These are phyloP conservation scores for Tylopilus cervinicoccineus DNA, from an alignment of 768 basidiomycete species.

Conservation along the genomic window DNA sequence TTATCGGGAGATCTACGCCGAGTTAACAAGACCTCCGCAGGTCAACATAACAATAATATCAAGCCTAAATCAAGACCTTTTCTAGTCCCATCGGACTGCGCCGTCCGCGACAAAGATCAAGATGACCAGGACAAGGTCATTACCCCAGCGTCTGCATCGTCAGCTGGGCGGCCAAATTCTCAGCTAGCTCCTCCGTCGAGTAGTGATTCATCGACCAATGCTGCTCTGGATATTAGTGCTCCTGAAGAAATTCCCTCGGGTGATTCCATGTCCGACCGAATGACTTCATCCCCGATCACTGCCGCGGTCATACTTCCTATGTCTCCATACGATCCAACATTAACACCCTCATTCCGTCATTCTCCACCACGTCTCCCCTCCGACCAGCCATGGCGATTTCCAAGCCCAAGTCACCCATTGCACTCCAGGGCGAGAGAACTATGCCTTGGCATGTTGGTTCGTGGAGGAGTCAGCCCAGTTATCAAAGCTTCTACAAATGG, in stretches of 20 bases:
- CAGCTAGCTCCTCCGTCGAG: constrained; percentile 16
- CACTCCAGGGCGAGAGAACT: constrained; percentile 62
- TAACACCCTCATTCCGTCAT: constrained; percentile 75
- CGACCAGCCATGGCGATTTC: constrained; percentile 79
- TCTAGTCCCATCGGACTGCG: constrained; percentile 17
- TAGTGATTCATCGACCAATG: neutral
- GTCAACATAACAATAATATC: constrained; percentile 11
- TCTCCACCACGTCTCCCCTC: constrained; percentile 71
- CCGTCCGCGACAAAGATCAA: constrained; percentile 10
- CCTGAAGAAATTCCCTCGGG: neutral
- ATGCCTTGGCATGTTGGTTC: constrained; percentile 60
- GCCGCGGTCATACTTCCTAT: constrained; percentile 41
- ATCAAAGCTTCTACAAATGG: constrained; percentile 29
- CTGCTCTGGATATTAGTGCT: neutral
- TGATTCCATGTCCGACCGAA: constrained; percentile 5
- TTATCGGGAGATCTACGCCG: constrained; percentile 28
- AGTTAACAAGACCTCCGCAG: constrained; percentile 23
- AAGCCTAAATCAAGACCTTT: constrained; percentile 21
- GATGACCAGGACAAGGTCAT: constrained; percentile 12
- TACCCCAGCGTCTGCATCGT: constrained; percentile 19
- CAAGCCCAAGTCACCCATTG: constrained; percentile 74
- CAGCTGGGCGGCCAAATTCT: constrained; percentile 26
- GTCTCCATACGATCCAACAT: constrained; percentile 73
- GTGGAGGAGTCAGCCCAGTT: constrained; percentile 47
- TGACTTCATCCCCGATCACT: constrained; percentile 23